Base-by-base conservation (phyloP, 352 stramenopile genomes). In the Pythium phragmiticola region DNA sequence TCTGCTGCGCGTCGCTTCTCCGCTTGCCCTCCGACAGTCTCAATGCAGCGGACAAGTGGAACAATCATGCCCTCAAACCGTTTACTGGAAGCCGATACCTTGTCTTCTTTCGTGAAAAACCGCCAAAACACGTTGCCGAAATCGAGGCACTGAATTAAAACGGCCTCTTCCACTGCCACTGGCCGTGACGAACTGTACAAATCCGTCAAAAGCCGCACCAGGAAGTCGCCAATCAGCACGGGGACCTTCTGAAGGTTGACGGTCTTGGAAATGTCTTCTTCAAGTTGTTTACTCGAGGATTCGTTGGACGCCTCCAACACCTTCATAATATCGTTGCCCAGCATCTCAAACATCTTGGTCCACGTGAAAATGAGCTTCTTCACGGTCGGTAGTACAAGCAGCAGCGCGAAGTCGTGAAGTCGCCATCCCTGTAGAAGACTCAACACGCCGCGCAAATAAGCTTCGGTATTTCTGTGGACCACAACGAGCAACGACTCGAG, bases 291-390 rank as follows among this genome's bases (percentile, higher is more conserved):
- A 46, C 76, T 82, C 14, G 60, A 58, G 19, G n/a, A 14, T 7
- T 64, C 41, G n/a, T 13, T 45, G 0, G 62, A 50, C 11, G 49
- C 52, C 3, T 64, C 53, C 4, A 80, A 37, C 2, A 65, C 66
- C 42, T 76, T 76, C 33, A 59, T 57, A 11, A 81, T 49, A 11
- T 75, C 72, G 11, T 65, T 61, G 0, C 60, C 74, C 6, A 93
- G 51, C 70, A 91, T 78, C 23, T 85, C 72, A 42, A 91, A 92
- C 4, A 87, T 72, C 45, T 87, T 87, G 3, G 76, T 76, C 86
- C 86, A 94, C 17, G 75, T 68, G 56, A 92, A 92, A 37, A 86
- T 72, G 33, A 90, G 65, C 61, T 94, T 92, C 47, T 86, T 89
- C 46, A 91, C 53, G 7, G 78, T 83, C 57, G 86, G 84, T 7